Evolutionary conservation across 106 monocot genomes (phyloP), one percentile per base, ranked within the genome.

Genomic region (Phalaenopsis equestris): DNA sequence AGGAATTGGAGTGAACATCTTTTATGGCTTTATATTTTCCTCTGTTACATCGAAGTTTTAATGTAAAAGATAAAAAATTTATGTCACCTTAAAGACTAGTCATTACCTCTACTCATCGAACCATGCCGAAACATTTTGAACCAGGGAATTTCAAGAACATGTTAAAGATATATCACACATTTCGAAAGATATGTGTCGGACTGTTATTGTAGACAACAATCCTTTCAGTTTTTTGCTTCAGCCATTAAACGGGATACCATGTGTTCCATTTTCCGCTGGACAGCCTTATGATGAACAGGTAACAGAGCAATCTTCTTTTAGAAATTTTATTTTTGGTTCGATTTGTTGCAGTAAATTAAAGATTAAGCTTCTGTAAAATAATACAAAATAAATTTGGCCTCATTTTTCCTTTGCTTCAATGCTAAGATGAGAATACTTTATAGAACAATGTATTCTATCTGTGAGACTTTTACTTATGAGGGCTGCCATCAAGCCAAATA

Each of bases 211-310:
- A 77, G 87, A 93, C 57, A 93, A 93, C 79, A 93, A 93, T 84
- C 93, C 93, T 10, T 93, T 90, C 77, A 90, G 90, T 79, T 93
- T 93, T 78, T 82, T 90, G 79, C 84, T 90, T 76, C 93, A 93
- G 56, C 93, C 93, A 49, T 65, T 86, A 42, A 93, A 93, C 79
- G 93, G 93, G 46, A 89, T 93, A 72, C 93, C 93, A 11, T 93
- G 93, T 55, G 37, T 93, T 78, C 93, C 93, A 42, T 93, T 93
- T 74, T 85, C 85, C 77, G 89, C 87, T 21, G 89, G 88, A 47
- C 93, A 93, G 80, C 90, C 88, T 77, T 81, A 79, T 65, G 93
- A 93, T 83, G 87, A 86, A 47, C 93, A 93, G 90, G 93, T 93
- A 85, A 78, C 15, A 48, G n/a, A 64, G 4, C 52, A 19, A 42